Conservation (phyloP, 2,329 filamentous ascomycete species). For the Orbilia javanica region DNA sequence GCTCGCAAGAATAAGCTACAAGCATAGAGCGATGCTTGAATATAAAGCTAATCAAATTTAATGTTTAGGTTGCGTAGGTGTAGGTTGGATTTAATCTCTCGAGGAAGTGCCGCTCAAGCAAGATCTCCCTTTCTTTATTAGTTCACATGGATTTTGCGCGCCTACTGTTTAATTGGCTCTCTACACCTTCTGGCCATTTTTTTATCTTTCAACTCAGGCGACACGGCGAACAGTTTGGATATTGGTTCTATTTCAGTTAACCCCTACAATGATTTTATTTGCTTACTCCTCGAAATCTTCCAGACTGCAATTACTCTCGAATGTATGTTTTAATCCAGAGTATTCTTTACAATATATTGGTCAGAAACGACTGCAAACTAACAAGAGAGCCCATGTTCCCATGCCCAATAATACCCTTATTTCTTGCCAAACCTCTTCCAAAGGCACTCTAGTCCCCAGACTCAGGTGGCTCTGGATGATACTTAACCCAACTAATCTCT, state of each 20-base stretch:
- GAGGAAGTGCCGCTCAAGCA: neutral
- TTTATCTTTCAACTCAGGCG: neutral
- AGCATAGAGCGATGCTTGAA: neutral
- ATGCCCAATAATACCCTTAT: constrained; percentile 20
- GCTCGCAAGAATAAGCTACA: neutral
- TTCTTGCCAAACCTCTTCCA: constrained; percentile 14
- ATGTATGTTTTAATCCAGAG: constrained; percentile 4
- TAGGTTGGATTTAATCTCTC: neutral
- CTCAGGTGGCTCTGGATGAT: constrained; percentile 24
- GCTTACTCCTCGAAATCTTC: neutral
- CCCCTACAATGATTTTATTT: neutral
- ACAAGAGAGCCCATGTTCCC: constrained; percentile 26
- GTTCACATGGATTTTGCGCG: neutral
- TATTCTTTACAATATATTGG: constrained; percentile 21
- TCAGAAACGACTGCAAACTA: constrained; percentile 21
- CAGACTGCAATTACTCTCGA: constrained; percentile 2
- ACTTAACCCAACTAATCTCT: constrained; percentile 67
- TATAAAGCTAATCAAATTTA: neutral
- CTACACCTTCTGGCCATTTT: neutral
- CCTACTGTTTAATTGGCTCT: neutral
- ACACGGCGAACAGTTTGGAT: neutral
- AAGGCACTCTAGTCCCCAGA: constrained; percentile 17
- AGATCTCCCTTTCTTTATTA: neutral
- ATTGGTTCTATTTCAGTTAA: neutral
- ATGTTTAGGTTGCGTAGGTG: neutral